Base-by-base conservation (phyloP, 192 early-diverging fungal genomes). In the Podila clonocystis region DNA sequence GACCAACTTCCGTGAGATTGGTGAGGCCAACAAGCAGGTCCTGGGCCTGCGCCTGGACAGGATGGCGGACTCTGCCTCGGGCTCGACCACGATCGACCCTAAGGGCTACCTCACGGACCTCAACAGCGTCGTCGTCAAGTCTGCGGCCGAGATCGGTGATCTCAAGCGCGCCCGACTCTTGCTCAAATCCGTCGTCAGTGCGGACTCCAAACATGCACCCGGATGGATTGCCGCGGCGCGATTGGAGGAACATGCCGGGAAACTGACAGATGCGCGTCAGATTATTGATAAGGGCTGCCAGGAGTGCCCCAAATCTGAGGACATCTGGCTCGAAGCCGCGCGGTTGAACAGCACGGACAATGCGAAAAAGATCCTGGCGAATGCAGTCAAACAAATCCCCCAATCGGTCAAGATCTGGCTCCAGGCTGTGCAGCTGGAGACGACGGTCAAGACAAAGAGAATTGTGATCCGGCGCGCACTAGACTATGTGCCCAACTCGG, bases 161-260 rank as follows among this genome's bases (percentile, higher is more conserved):
- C 90, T 97, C 59, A 95, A 96, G 73, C 93, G 96, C 55, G 97
- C 97, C 1, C 89, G 98, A 6, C 85, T 91, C 50, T 86, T 99
- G 36, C 87, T 99, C 12, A 90, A 90, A 50, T 98, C 97, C 0
- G 95, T 99, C 38, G 98, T 93, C 33, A 89, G 89, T 13, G 94
- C 98, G 4, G 99, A 98, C 82, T 97, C 97, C 12, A 96, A 96
- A 70, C 94, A 98, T 67, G 97, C 96, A 6, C 94, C 97, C 22
- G 98, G 96, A 50, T 99, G 98, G 98, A 98, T 99, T 71, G 97
- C 97, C 1, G 96, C 96, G 9, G 98, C 98, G 13, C 92, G 97
- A 60, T 83, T 99, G 49, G 98, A 99, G 85, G 97, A 99, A 82
- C 88, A 93, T 9, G 97, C 96, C 1, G 90, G 93, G 20, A 96